phyloP scores from a whole-genome alignment of 2,329 filamentous ascomycete genomes.

The Trichoderma citrinoviride region DNA sequence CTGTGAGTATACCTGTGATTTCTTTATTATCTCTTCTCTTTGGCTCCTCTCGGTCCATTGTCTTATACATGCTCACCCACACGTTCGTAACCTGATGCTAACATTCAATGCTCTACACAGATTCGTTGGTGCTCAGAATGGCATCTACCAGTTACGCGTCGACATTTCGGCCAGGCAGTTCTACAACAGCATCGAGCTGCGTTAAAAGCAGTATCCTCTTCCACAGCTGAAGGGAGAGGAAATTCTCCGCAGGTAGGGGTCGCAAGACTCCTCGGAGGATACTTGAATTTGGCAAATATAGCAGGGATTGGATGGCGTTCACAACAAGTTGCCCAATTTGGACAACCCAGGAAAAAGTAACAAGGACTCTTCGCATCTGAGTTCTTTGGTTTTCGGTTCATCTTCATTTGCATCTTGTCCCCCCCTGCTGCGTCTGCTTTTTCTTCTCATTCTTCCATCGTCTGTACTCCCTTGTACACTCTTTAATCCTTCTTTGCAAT shows the following conservation, averaged over 20 bases:
- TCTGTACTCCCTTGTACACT: neutral
- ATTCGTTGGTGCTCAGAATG: slow-evolving; percentile 65
- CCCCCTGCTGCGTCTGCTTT: neutral
- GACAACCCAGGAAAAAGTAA: slow-evolving; percentile 7
- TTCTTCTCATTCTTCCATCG: neutral
- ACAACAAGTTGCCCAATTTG: slow-evolving; percentile 2
- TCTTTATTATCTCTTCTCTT: neutral
- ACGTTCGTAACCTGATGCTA: slow-evolving; percentile 20
- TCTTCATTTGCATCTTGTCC: neutral
- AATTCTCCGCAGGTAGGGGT: no score
- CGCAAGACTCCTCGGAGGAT: neutral
- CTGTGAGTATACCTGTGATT: slow-evolving; percentile 47
- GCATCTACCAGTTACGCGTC: slow-evolving; percentile 71
- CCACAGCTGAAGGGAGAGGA: neutral
- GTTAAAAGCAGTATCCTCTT: slow-evolving; percentile 33
- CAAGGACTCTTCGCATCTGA: neutral
- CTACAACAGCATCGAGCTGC: slow-evolving; percentile 53
- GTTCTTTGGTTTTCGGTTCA: no score
- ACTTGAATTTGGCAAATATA: neutral
- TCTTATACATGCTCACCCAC: neutral
- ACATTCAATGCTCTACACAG: slow-evolving; percentile 37
- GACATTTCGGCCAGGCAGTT: slow-evolving; percentile 61
- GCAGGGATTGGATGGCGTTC: slow-evolving; percentile 16
- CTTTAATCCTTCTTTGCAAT: neutral
- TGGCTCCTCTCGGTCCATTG: neutral